phyloP scores from a whole-genome alignment of 352 stramenopile species.

The Phytophthora kernoviae region DNA sequence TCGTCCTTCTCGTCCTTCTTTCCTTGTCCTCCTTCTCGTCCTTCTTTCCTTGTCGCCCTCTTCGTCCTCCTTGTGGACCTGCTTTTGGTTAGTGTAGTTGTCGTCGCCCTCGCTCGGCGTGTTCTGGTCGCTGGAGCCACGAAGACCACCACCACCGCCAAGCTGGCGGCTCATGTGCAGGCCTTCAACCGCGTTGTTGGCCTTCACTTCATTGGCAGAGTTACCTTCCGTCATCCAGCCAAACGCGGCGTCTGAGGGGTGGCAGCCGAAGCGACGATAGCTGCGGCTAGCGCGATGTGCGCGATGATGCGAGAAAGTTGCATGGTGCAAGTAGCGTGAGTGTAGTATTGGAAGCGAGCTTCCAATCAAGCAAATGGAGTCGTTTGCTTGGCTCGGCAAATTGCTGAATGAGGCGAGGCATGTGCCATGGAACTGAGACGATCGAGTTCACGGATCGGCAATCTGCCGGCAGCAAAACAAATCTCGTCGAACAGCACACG shows the following conservation, averaged over 20 bases:
- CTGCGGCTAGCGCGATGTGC: conserved; percentile 29
- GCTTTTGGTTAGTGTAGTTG: not conserved
- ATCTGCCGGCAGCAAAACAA: too few relatives aligned
- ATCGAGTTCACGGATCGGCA: too few relatives aligned
- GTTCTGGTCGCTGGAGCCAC: conserved; percentile 1
- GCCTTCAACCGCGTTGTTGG: conserved; percentile 10
- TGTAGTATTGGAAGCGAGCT: conserved; percentile 29
- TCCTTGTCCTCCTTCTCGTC: not conserved
- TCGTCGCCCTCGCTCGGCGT: not conserved
- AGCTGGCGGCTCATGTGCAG: conserved; percentile 22
- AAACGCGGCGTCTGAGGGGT: conserved; percentile 25
- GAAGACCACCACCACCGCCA: conserved; percentile 25
- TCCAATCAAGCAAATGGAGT: conserved; percentile 25
- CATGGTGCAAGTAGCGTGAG: conserved; percentile 19
- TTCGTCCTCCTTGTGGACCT: conserved; percentile 4
- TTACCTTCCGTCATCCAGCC: conserved; percentile 18
- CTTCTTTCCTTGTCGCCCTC: conserved; percentile 1
- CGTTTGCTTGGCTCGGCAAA: conserved; percentile 29
- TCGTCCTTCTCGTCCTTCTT: not conserved
- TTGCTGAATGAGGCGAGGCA: conserved; percentile 48
- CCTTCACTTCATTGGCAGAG: conserved; percentile 13
- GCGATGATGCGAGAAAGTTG: conserved; percentile 37
- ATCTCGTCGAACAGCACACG: too few relatives aligned
- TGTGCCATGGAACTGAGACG: too few relatives aligned
- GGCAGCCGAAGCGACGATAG: conserved; percentile 24